These are phyloP conservation scores for Boechera stricta DNA, from an alignment of 345 rosid species.

Conservation along the genomic window DNA sequence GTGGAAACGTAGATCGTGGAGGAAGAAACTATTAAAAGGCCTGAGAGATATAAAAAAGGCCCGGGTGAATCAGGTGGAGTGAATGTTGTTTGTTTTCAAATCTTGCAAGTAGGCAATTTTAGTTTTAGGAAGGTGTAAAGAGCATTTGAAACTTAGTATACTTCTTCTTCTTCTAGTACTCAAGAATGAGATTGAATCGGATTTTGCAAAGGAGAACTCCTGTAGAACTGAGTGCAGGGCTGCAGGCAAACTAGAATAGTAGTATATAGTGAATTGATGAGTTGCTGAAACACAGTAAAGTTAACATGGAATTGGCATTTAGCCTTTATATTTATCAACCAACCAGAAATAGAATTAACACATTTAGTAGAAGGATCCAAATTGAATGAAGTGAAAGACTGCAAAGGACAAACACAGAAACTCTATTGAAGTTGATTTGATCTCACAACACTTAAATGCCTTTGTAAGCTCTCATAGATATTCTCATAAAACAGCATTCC, in stretches of 20 bases:
- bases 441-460: conserved; percentile 36
- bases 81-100: conserved; percentile 5
- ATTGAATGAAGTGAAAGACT: conserved; percentile 28
- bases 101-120: conserved; percentile 7
- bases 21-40: neutral
- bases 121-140: neutral
- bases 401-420: conserved; percentile 29
- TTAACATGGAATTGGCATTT: conserved; percentile 41
- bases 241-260: neutral
- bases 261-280: conserved; percentile 5
- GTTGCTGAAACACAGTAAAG: neutral
- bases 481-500: neutral
- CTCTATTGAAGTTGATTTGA: conserved; percentile 29
- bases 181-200: neutral
- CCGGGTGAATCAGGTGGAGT: neutral
- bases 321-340: conserved; percentile 19
- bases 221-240: neutral
- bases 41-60: neutral
- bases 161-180: neutral
- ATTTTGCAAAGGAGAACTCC: neutral
- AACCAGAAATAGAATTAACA: conserved; percentile 19
- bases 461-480: conserved; percentile 17
- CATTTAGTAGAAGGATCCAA: conserved; percentile 9
- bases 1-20: neutral
- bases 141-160: neutral